A percentile compares a stretch with the other conserved stretches of the same genome.
Evolutionary conservation across 2,329 filamentous ascomycete genomes (phyloP).

Genomic region (Hymenotorrendiella dingleyae): DNA sequence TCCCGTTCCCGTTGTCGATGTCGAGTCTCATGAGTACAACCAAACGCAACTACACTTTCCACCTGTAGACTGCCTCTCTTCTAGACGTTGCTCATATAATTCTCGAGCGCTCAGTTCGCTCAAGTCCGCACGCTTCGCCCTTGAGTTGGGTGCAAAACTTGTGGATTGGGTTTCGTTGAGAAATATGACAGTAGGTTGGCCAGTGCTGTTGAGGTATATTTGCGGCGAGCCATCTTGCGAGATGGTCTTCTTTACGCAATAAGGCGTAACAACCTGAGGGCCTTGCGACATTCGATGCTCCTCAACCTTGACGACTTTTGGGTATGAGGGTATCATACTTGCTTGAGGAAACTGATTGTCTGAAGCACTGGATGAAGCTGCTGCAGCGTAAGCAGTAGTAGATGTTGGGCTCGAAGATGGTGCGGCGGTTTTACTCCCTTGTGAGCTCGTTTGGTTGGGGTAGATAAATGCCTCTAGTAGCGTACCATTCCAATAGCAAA

Average conservation of each 20-base stretch:
- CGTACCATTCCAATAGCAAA: conserved; percentile 64
- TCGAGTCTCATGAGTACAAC: conserved; percentile 7
- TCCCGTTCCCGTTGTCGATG: neutral
- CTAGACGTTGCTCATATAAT: neutral
- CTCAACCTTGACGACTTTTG: conserved; percentile 59
- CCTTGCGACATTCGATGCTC: conserved; percentile 45
- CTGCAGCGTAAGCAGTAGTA: neutral
- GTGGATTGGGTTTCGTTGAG: conserved; percentile 27
- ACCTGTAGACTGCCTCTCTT: neutral
- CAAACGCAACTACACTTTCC: conserved; percentile 9
- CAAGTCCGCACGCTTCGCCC: conserved; percentile 4
- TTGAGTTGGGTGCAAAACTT: too few relatives aligned
- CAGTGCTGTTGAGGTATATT: conserved; percentile 20
- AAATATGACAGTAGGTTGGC: conserved; percentile 21
- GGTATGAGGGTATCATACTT: conserved; percentile 35
- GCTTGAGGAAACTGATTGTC: conserved; percentile 19
- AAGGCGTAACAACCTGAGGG: conserved; percentile 39
- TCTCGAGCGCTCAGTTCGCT: neutral
- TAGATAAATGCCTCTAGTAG: conserved; percentile 64
- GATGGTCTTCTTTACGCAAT: conserved; percentile 60
- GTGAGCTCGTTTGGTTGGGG: conserved; percentile 35
- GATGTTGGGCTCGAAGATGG: conserved; percentile 5
- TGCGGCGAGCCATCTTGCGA: conserved; percentile 40
- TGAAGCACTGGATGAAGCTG: conserved; percentile 20
- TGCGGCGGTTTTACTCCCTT: conserved; percentile 26